phyloP scores from a whole-genome alignment of 164 flowering plant species.

The Vitis rotundifolia region DNA sequence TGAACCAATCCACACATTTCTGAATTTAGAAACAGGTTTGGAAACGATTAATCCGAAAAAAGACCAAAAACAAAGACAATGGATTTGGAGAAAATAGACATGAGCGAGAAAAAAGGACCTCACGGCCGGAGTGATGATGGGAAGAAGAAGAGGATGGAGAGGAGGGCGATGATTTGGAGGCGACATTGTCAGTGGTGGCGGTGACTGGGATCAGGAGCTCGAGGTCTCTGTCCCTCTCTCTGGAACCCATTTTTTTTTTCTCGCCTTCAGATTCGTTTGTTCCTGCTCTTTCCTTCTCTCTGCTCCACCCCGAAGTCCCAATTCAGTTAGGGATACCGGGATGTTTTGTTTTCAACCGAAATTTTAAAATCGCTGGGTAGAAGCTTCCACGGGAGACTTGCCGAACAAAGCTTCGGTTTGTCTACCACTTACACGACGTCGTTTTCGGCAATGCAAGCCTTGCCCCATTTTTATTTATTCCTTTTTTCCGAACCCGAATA shows the following conservation, averaged over 20 bases:
- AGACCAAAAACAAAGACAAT: too few species aligned
- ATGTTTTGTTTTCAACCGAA: not conserved
- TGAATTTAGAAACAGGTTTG: too few species aligned
- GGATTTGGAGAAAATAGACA: too few species aligned
- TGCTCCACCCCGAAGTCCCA: not conserved
- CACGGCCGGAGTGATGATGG: conserved; percentile 29
- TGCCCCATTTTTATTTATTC: not conserved
- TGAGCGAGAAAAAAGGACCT: conserved; percentile 22
- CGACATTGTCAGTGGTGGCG: conserved; percentile 4
- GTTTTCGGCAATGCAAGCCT: not conserved
- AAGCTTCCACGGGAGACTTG: too few species aligned
- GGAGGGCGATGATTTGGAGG: conserved; percentile 22
- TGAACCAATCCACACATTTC: too few species aligned
- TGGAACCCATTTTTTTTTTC: conserved; percentile 11
- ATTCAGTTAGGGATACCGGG: not conserved
- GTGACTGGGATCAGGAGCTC: conserved; percentile 37
- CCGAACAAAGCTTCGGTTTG: too few species aligned
- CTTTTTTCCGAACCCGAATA: too few species aligned
- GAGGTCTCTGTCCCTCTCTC: conserved; percentile 31
- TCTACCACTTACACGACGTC: too few species aligned
- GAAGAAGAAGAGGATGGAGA: conserved; percentile 11
- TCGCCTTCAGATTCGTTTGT: not conserved
- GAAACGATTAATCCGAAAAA: too few species aligned
- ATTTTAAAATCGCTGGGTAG: not conserved
- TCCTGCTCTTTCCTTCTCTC: conserved; percentile 3